Evolutionary conservation across 345 rosid genomes (phyloP).

Genomic region (Lenwebbia sp.): DNA sequence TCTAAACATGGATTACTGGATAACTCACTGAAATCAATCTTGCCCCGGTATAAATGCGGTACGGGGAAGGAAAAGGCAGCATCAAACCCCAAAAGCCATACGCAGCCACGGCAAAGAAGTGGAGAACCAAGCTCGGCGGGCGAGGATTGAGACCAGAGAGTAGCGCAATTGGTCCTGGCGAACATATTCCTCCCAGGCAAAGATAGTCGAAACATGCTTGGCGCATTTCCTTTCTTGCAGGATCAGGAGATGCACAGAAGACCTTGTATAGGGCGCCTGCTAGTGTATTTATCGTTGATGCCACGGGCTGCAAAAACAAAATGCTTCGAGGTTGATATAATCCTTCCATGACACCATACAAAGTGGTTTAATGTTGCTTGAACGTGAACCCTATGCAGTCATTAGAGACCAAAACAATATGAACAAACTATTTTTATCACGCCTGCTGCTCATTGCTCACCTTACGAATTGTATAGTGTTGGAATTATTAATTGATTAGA

Average conservation of each 20-base stretch:
- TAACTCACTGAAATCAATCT: slow-evolving; percentile 7
- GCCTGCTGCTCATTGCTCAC: neutral
- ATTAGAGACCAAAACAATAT: neutral
- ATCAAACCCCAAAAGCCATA: slow-evolving; percentile 8
- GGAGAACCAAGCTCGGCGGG: slow-evolving; percentile 6
- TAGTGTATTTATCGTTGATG: slow-evolving; percentile 9
- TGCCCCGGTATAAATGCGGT: slow-evolving; percentile 1
- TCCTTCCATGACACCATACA: neutral
- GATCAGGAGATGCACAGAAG: slow-evolving; percentile 8
- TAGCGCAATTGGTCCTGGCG: slow-evolving; percentile 1
- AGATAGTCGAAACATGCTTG: slow-evolving; percentile 9
- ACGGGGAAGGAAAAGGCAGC: slow-evolving; percentile 7
- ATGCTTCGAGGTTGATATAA: neutral
- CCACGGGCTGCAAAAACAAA: slow-evolving; percentile 7
- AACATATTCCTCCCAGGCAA: slow-evolving; percentile 10
- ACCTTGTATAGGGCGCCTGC: slow-evolving; percentile 12
- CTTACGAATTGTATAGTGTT: slow-evolving; percentile 7
- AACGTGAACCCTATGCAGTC: neutral
- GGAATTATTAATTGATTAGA: no score
- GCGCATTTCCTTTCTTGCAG: slow-evolving; percentile 10
- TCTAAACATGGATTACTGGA: neutral
- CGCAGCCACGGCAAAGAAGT: slow-evolving; percentile 9
- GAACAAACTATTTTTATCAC: neutral
- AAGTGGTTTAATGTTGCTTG: neutral
- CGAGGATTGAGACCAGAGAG: slow-evolving; percentile 13